Evolutionary conservation across 805 yeast species (phyloP).

Genomic region (Ogataea sp.): DNA sequence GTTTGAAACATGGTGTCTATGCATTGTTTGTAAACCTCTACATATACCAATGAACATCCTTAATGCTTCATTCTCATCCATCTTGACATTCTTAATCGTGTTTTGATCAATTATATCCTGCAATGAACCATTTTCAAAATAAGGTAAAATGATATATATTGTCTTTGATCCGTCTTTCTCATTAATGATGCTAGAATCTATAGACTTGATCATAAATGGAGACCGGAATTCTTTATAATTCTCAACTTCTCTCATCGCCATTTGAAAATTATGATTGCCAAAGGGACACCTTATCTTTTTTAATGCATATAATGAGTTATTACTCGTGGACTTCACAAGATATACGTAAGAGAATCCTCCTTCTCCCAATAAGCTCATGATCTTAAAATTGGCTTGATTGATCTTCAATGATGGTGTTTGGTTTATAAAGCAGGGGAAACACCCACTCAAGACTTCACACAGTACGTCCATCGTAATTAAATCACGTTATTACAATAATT

Average conservation of each 20-base stretch:
- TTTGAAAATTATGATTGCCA: conserved; percentile 67
- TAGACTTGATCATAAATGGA: conserved; percentile 58
- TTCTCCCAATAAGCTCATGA: conserved; percentile 74
- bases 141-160: conserved; percentile 74
- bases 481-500: too few relatives aligned
- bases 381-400: conserved; percentile 53
- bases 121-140: conserved; percentile 60
- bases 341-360: conserved; percentile 88
- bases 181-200: conserved; percentile 65
- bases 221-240: conserved; percentile 63
- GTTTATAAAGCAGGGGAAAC: conserved; percentile 36
- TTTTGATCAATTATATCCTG: conserved; percentile 72
- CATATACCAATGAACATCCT: conserved; percentile 60
- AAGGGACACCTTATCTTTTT: conserved; percentile 85
- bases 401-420: conserved; percentile 49
- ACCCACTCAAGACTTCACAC: conserved; percentile 12
- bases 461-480: not conserved
- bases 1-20: conserved; percentile 39
- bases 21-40: conserved; percentile 71
- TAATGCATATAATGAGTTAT: conserved; percentile 54
- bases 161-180: conserved; percentile 77
- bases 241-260: conserved; percentile 72
- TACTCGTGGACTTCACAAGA: conserved; percentile 46
- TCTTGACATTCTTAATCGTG: conserved; percentile 42
- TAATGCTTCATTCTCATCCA: conserved; percentile 59